Percentiles rank a stretch among this genome's conserved stretches.
phyloP scores from a whole-genome alignment of 169 alveolate species.

The Cryptosporidium meleagridis region DNA sequence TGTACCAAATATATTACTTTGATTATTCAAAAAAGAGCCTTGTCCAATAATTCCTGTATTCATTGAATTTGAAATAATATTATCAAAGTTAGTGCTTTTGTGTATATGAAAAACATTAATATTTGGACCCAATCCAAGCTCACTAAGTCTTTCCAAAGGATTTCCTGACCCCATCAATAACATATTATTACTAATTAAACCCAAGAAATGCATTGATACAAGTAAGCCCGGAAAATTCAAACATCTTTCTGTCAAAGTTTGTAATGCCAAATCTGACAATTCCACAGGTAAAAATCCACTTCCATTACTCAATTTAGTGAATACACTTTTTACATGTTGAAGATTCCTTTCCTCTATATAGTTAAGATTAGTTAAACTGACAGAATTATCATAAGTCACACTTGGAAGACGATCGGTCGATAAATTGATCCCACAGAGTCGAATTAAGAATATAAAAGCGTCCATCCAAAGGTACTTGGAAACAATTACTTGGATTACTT shows the following conservation, averaged over 20 bases:
- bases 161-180: slow-evolving; percentile 22
- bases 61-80: not conserved
- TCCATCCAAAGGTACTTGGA: slow-evolving; percentile 62
- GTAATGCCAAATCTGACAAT: slow-evolving; percentile 79
- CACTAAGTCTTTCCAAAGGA: slow-evolving; percentile 32
- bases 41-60: not conserved
- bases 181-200: slow-evolving; percentile 55
- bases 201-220: slow-evolving; percentile 74
- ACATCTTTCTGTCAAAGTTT: slow-evolving; percentile 78
- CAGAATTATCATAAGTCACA: slow-evolving; percentile 38
- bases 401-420: slow-evolving; percentile 42
- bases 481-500: slow-evolving; percentile 45
- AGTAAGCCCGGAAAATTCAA: slow-evolving; percentile 79
- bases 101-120: slow-evolving; percentile 16
- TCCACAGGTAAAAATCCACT: slow-evolving; percentile 80
- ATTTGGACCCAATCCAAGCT: slow-evolving; percentile 14
- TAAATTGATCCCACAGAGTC: slow-evolving; percentile 48
- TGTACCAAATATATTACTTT: not conserved
- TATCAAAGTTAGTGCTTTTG: slow-evolving; percentile 11
- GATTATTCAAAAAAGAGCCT: not conserved
- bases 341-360: slow-evolving; percentile 65
- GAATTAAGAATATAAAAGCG: slow-evolving; percentile 40
- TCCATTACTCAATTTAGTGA: slow-evolving; percentile 76
- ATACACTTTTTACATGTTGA: slow-evolving; percentile 67
- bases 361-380: slow-evolving; percentile 7